Evolutionary conservation across 345 rosid species (phyloP), one percentile per base, ranked within the genome.

Genomic region (Gossypium turneri): DNA sequence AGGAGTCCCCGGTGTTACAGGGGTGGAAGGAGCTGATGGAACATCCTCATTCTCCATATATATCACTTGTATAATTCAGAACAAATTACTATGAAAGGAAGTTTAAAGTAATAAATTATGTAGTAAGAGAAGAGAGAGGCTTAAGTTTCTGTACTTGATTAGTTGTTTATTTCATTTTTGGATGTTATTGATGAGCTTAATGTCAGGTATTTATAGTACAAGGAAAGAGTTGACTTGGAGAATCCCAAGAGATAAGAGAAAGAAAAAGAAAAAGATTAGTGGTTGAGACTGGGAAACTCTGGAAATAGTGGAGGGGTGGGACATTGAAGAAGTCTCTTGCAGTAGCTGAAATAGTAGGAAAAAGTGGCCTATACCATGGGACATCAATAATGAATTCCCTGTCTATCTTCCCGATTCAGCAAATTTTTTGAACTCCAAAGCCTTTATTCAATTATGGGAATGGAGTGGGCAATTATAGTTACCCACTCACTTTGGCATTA

Each of bases 11-110:
- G 83, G 96, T 65, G 95, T 90, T 51, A 81, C 95, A 65, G 94
- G 97, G 3, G 92, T 88, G 56, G 92, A 89, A 73, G 90, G 92
- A 75, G 86, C 87, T 41, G 92, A 90, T 58, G 88, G 87, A 41
- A 78, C 83, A 60, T 90, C 97, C 76, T 85, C 93, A 16, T 78
- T 84, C 62, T 90, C 88, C 87, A 82, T 86, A 8, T 63, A 27
- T 48, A 19, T 63, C 43, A 13, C 57, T 41, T 9, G 16, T 1
- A 52, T 56, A 57, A 2, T 12, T 5, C 41, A 45, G 25, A 43
- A 73, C 24, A 27, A 57, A 61, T 19, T 29, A 45, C 13, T 10
- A 27, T 34, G 1, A 12, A 25, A 25, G 52, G 0, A 27, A 1
- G 45, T 3, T 3, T 10, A 24, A 16, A 70, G 19, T 7, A 38